Base-by-base conservation (phyloP, 164 flowering plant genomes). In the Umbellularia californica region DNA sequence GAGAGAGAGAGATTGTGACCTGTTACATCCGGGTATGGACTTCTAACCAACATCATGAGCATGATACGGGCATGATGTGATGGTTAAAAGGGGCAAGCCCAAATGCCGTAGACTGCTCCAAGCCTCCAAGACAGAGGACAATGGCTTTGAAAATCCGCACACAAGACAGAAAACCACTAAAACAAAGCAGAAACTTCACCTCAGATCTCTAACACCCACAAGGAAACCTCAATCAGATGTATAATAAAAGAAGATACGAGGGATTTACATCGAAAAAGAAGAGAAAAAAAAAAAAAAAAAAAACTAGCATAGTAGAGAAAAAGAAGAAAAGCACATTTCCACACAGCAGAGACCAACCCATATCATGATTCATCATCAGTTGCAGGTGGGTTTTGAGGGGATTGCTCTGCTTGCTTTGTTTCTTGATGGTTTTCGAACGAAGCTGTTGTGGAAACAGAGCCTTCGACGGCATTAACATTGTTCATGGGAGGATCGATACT, bases 401-500 rank as follows among this genome's bases (percentile, higher is more conserved):
- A 11, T 28, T 78, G 79, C n/a, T 79, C 81, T 30, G 77, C 66
- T 28, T 71, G 77, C 75, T 74, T 75, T 19, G 65, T 75, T 74
- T 80, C 83, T 50, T 75, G 77, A 6, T 74, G 66, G n/a, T 50
- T 72, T 23, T 82, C 85, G 13, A 70, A 68, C 1, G 85, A 81
- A 24, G 23, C 72, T 3, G 81, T 76, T 50, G 72, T 77, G 30
- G 83, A 79, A 58, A 71, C 74, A 12, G 79, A 68, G 33, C 73
- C 79, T 3, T 64, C 70, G 14, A 33, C 23, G 2, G 50, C 75
- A 28, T 77, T 13, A 35, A 66, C 70, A 22, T 50, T 51, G 10
- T 47, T 67, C 14, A 71, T 78, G 35, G 74, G 82, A 5, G 66
- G 76, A 1, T 76, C 84, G 58, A 88, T 74, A 33, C 84, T 77